These are phyloP conservation scores for Colletotrichum cordylinicola DNA, from an alignment of 2,329 filamentous ascomycete genomes.

Conservation along the genomic window DNA sequence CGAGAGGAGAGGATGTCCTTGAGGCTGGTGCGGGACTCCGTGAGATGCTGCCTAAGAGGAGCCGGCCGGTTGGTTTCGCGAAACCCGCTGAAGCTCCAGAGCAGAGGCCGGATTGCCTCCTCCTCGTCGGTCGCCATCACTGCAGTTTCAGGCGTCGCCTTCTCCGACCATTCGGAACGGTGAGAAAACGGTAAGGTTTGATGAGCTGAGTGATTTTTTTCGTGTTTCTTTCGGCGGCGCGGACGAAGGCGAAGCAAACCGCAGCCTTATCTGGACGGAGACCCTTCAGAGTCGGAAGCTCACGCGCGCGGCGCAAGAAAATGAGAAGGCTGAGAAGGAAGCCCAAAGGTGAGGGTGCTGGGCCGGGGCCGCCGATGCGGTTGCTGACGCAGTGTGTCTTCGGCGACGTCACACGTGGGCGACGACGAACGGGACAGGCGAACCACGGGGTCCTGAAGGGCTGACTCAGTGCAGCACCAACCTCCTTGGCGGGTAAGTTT, in stretches of 20 bases:
- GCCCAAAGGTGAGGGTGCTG: not conserved
- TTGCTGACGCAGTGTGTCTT: conserved; percentile 18
- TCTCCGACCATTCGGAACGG: not conserved
- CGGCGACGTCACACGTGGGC: conserved; percentile 19
- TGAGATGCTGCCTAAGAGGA: conserved; percentile 14
- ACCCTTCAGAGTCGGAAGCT: not conserved
- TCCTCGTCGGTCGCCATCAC: conserved; percentile 15
- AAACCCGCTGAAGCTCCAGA: conserved; percentile 20
- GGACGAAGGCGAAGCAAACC: too few species aligned
- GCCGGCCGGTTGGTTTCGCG: conserved; percentile 14
- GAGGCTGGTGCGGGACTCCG: conserved; percentile 12
- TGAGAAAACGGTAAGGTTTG: not conserved
- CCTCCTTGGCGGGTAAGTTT: not conserved
- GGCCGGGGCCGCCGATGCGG: conserved; percentile 11
- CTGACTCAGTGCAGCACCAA: conserved; percentile 7
- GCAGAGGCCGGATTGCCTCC: conserved; percentile 9
- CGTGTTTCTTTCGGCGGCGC: not conserved
- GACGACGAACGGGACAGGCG: not conserved
- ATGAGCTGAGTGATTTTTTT: not conserved
- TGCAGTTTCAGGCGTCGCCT: not conserved
- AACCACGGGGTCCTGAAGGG: not conserved
- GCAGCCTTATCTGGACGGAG: not conserved
- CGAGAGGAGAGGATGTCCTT: conserved; percentile 31
- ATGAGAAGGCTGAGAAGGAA: not conserved
- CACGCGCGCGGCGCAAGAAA: not conserved